Evolutionary conservation across 768 basidiomycete species (phyloP).

Genomic region (Leucocoprinus birnbaumii): DNA sequence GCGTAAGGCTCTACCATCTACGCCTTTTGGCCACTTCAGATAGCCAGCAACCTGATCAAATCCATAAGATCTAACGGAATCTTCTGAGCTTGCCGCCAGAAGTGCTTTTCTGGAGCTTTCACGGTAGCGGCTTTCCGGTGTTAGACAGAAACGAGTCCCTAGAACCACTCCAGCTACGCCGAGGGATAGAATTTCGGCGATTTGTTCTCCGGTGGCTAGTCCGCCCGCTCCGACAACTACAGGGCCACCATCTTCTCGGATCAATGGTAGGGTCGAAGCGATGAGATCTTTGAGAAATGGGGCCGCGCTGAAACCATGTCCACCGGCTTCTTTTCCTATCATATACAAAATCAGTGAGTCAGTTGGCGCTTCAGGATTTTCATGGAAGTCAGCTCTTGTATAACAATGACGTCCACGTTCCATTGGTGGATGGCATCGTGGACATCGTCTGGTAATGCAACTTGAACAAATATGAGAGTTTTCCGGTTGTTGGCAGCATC

Average conservation of each 20-base stretch:
- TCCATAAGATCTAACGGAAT: conserved; percentile 56
- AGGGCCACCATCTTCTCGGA: conserved; percentile 39
- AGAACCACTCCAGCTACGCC: conserved; percentile 68
- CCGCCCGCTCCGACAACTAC: conserved; percentile 77
- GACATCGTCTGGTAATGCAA: conserved; percentile 61
- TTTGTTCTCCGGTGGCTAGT: conserved; percentile 57
- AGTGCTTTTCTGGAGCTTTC: conserved; percentile 52
- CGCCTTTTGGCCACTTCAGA: conserved; percentile 56
- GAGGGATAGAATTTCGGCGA: conserved; percentile 61
- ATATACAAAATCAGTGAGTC: too few relatives aligned
- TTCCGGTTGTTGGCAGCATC: conserved; percentile 38
- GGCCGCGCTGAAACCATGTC: conserved; percentile 61
- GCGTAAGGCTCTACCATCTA: conserved; percentile 60
- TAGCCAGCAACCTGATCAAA: conserved; percentile 59
- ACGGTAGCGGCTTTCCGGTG: conserved; percentile 61
- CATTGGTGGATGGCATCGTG: conserved; percentile 58
- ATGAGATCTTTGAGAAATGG: conserved; percentile 61
- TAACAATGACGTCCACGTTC: conserved; percentile 75
- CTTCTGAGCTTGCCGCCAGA: conserved; percentile 37
- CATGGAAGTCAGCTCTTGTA: conserved; percentile 53
- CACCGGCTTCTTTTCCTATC: conserved; percentile 76
- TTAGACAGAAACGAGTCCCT: conserved; percentile 75
- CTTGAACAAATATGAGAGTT: conserved; percentile 59
- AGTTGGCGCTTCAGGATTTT: too few relatives aligned
- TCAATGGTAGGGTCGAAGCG: conserved; percentile 44